These are phyloP conservation scores for Colletotrichum navitas DNA, from an alignment of 2,329 filamentous ascomycete genomes.

Conservation along the genomic window DNA sequence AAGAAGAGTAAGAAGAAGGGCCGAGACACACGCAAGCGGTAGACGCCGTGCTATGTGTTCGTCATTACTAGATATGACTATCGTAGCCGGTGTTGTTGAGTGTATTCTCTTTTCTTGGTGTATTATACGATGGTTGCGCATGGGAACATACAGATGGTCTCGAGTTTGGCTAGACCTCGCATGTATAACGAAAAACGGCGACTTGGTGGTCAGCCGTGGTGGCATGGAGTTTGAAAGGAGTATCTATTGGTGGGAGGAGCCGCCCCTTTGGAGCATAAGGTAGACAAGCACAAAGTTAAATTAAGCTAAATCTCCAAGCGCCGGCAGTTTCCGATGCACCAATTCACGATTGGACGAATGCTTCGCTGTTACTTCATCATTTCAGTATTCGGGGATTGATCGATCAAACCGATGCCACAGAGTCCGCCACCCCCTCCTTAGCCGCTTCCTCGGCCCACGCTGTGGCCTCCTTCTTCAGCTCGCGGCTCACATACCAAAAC, in stretches of 20 bases:
- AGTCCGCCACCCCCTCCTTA: not conserved
- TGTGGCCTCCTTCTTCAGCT: conserved; percentile 46
- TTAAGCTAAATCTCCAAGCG: conserved; percentile 22
- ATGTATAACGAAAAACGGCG: conserved; percentile 31
- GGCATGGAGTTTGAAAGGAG: conserved; percentile 29
- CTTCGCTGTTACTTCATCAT: not conserved
- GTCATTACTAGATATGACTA: not conserved
- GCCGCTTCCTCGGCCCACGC: conserved; percentile 46
- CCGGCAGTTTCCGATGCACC: not conserved
- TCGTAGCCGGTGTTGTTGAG: not conserved
- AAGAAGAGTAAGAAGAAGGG: conserved; percentile 72
- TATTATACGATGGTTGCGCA: conserved; percentile 20
- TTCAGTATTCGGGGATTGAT: too few species aligned
- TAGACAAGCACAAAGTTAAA: conserved; percentile 24
- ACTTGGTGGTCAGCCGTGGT: conserved; percentile 13
- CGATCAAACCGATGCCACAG: not conserved
- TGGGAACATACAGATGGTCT: conserved; percentile 21
- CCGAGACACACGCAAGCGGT: conserved; percentile 68
- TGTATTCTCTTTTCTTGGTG: not conserved
- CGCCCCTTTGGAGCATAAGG: not conserved
- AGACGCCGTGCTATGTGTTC: conserved; percentile 3
- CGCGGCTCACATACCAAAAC: conserved; percentile 45
- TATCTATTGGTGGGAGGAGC: not conserved
- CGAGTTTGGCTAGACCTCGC: conserved; percentile 27
- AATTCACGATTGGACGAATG: not conserved